Percentiles rank a stretch among this genome's conserved stretches.
phyloP scores from a whole-genome alignment of 2,329 filamentous ascomycete species.

The Penicillium polonicum region DNA sequence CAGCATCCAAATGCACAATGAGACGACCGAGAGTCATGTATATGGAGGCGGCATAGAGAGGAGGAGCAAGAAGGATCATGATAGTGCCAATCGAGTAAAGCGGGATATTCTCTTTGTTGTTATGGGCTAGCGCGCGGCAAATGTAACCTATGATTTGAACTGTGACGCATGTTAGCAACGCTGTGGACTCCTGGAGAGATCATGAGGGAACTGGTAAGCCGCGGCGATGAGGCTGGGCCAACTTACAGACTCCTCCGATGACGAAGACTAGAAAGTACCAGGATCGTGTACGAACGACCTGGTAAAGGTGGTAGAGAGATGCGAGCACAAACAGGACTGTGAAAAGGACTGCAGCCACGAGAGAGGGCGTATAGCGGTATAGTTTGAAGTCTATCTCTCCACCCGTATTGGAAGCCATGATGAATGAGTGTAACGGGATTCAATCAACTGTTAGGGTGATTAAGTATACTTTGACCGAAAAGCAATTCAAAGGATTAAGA shows the following conservation, averaged over 20 bases:
- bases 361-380: conserved; percentile 28
- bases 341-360: conserved; percentile 25
- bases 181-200: not conserved
- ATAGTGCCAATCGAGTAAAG: conserved; percentile 45
- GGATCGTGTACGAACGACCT: conserved; percentile 7
- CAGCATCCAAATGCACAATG: conserved; percentile 41
- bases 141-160: conserved; percentile 22
- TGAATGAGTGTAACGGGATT: not conserved
- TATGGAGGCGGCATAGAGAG: conserved; percentile 50
- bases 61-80: conserved; percentile 50
- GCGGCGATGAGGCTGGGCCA: not conserved
- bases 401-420: not conserved
- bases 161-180: not conserved
- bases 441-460: not conserved
- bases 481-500: not conserved
- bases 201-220: not conserved
- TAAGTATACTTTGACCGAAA: not conserved
- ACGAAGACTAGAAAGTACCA: conserved; percentile 18
- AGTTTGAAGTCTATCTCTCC: not conserved
- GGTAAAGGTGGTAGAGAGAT: conserved; percentile 13
- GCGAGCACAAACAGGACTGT: conserved; percentile 20
- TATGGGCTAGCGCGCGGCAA: conserved; percentile 16
- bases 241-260: conserved; percentile 20
- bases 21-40: conserved; percentile 52
- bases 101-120: conserved; percentile 9